Percentiles rank a stretch among this genome's conserved stretches.
Evolutionary conservation across 2,329 filamentous ascomycete species (phyloP).

Genomic region (Aspergillus candidus): DNA sequence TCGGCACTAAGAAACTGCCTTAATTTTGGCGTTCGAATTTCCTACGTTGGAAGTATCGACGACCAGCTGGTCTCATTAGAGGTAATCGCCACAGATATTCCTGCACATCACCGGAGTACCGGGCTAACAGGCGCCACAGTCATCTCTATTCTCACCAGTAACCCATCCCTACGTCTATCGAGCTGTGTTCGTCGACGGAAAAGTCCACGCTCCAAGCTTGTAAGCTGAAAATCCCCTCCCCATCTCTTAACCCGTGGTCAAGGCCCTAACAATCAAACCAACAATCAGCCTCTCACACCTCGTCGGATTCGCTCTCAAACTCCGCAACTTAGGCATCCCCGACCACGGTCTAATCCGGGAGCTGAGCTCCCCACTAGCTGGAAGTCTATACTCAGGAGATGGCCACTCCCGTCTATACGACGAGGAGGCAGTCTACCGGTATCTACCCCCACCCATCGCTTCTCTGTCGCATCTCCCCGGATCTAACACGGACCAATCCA

Average conservation of each 20-base stretch:
- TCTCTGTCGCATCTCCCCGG: neutral
- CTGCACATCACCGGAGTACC: neutral
- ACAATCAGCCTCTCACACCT: conserved; percentile 66
- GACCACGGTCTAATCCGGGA: conserved; percentile 93
- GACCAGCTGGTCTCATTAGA: conserved; percentile 94
- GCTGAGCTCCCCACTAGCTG: conserved; percentile 78
- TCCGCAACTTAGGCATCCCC: conserved; percentile 85
- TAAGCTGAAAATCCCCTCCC: conserved; percentile 29
- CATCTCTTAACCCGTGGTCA: neutral
- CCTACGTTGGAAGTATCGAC: conserved; percentile 90
- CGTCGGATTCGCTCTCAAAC: conserved; percentile 85
- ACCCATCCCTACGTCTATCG: conserved; percentile 90
- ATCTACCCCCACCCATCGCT: conserved; percentile 18
- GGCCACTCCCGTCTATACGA: conserved; percentile 93
- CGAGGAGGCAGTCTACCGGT: conserved; percentile 77
- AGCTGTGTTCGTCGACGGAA: conserved; percentile 91
- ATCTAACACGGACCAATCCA: conserved; percentile 1
- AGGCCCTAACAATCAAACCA: conserved; percentile 7
- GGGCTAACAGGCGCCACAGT: conserved; percentile 39
- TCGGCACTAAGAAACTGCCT: conserved; percentile 67
- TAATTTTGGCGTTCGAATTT: conserved; percentile 71
- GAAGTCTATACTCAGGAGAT: conserved; percentile 84
- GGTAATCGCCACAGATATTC: conserved; percentile 40
- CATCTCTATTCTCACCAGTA: conserved; percentile 77
- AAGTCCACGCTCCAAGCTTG: conserved; percentile 89